Evolutionary conservation across 768 basidiomycete species (phyloP).

Genomic region (Gymnopilus dilepis): DNA sequence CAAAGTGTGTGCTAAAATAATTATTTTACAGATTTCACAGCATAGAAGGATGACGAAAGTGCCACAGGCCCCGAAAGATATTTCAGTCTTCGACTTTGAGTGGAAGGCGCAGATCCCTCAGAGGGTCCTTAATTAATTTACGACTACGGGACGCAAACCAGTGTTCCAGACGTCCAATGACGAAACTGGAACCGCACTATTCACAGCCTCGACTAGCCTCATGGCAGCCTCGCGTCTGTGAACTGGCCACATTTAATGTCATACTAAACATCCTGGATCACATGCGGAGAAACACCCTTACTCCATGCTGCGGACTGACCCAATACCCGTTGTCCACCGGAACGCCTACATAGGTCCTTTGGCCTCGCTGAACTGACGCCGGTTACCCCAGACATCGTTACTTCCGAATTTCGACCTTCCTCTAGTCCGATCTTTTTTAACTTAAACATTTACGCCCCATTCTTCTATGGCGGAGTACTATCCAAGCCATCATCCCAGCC

Average conservation of each 20-base stretch:
- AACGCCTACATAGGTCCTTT: slow-evolving; percentile 2
- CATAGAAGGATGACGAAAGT: too few relatives aligned
- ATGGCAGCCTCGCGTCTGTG: slow-evolving; percentile 5
- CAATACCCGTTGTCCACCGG: slow-evolving; percentile 3
- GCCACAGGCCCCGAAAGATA: too few relatives aligned
- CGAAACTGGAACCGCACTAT: background rate
- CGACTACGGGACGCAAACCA: background rate
- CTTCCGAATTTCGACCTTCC: background rate
- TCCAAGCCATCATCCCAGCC: slow-evolving; percentile 20
- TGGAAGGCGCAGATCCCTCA: background rate
- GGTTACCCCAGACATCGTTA: background rate
- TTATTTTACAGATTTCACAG: too few relatives aligned
- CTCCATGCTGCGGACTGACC: slow-evolving; percentile 7
- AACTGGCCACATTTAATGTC: background rate
- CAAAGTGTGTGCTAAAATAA: too few relatives aligned
- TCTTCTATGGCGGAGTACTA: slow-evolving; percentile 33
- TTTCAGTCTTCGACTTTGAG: too few relatives aligned
- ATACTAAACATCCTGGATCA: background rate
- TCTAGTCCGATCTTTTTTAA: background rate
- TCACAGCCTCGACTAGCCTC: slow-evolving; percentile 9
- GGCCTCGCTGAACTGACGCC: background rate
- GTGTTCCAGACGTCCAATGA: background rate
- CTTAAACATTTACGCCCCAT: background rate
- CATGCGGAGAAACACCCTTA: slow-evolving; percentile 3
- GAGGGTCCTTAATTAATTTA: background rate